Evolutionary conservation across 441 rosid genomes (phyloP).

Genomic region (Gossypium laxum): DNA sequence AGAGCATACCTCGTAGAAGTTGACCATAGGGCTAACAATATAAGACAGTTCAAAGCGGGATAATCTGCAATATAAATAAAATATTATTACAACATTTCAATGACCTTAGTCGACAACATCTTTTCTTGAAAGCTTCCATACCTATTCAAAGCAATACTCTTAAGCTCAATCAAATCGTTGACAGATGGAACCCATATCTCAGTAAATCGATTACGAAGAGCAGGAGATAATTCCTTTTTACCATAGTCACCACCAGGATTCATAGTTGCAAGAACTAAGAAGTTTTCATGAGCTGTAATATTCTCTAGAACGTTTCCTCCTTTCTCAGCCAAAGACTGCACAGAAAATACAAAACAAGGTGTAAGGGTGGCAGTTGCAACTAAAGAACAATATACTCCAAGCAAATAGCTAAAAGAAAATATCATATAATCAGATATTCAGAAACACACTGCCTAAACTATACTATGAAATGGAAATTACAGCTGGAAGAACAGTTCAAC

Average conservation of each 20-base stretch:
- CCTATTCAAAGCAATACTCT: slow-evolving; percentile 64
- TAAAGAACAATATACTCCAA: slow-evolving; percentile 3
- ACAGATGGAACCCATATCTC: slow-evolving; percentile 98
- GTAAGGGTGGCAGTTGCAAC: neutral
- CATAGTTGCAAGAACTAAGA: slow-evolving; percentile 91
- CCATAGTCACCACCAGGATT: slow-evolving; percentile 99
- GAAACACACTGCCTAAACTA: neutral
- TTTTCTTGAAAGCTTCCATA: slow-evolving; percentile 23
- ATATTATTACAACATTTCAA: neutral
- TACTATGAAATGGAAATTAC: neutral
- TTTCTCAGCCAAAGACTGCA: slow-evolving; percentile 92
- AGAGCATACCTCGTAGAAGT: slow-evolving; percentile 65
- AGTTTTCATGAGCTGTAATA: slow-evolving; percentile 59
- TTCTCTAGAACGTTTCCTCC: slow-evolving; percentile 78
- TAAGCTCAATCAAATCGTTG: slow-evolving; percentile 54
- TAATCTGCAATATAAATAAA: slow-evolving; percentile 34
- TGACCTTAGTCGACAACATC: slow-evolving; percentile 2
- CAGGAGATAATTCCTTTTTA: slow-evolving; percentile 95
- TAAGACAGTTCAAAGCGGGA: slow-evolving; percentile 32
- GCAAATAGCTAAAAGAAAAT: neutral
- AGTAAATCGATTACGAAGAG: slow-evolving; percentile 91
- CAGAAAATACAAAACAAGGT: slow-evolving; percentile 14
- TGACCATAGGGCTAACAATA: slow-evolving; percentile 58
- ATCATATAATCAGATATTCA: neutral
- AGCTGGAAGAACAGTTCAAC: neutral